Base-by-base conservation (phyloP, 73 alveolate genomes). In the Blepharisma stoltei region DNA sequence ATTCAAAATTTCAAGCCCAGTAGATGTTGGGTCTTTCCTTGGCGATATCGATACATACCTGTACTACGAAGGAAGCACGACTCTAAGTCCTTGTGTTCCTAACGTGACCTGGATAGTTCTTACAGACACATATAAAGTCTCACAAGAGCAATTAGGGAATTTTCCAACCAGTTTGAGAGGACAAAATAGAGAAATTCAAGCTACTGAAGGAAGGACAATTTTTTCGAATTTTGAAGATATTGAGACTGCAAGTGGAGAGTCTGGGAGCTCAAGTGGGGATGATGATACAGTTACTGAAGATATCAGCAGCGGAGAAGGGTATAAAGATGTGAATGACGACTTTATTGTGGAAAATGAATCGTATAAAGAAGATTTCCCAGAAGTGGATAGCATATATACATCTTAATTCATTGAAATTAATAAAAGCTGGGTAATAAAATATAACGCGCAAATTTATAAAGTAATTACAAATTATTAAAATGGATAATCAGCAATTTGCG, bases 51-150 rank as follows among this genome's bases (percentile, higher is more conserved):
- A 60, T 8, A 60, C 49, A 8, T 60, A 60, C 45, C 46, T 60
- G 37, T 60, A 60, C 23, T 60, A 60, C 23, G 73, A 60, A 60
- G 73, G 73, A 25, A 18, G 48, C 23, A 60, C 73, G 2, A 60
- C 73, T 60, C 46, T 60, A 14, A 20, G 49, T 20, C 73, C 73
- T 60, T 60, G 73, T 60, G 46, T 20, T 9, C 18, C 73, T 14
- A 60, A 60, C 23, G 37, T 60, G 18, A 60, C 73, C 23, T 60
- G 73, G 73, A 25, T 60, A 9, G 46, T 60, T 25, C 23, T 60
- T n/a, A 60, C 73, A 14, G 73, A 60, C 46, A 60, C 73, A 14
- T 60, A 60, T 60, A 60, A 25, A 25, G 47, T 38, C 14, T 60
- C 73, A 25, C 37, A n/a, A 9, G 73, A 60, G 23, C 73, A 60